A percentile compares a stretch with the other conserved stretches of the same genome.
phyloP scores from a whole-genome alignment of 495 filamentous ascomycete species.

The Diplogelasinospora grovesii region DNA sequence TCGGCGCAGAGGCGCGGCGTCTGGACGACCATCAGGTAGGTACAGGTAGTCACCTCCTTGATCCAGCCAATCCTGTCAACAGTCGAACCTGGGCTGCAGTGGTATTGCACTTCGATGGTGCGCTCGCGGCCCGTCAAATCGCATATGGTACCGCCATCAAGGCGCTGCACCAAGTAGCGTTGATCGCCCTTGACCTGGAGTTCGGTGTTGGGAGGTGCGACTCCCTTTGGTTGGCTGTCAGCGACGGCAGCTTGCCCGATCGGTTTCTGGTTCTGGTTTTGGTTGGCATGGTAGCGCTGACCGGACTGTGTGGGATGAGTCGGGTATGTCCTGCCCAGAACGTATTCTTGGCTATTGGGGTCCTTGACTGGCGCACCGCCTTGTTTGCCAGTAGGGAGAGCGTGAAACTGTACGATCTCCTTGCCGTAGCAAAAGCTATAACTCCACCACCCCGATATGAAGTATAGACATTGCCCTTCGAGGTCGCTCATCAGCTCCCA shows the following conservation, averaged over 20 bases:
- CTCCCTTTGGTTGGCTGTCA: slow-evolving; percentile 20
- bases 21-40: slow-evolving; percentile 91
- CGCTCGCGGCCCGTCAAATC: slow-evolving; percentile 83
- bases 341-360: slow-evolving; percentile 66
- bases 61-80: slow-evolving; percentile 86
- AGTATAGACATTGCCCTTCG: slow-evolving; percentile 85
- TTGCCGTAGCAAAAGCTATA: slow-evolving; percentile 92
- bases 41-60: slow-evolving; percentile 90
- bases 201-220: slow-evolving; percentile 49
- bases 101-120: slow-evolving; percentile 84
- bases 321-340: slow-evolving; percentile 56
- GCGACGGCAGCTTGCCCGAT: not conserved
- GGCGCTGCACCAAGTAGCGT: slow-evolving; percentile 82
- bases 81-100: slow-evolving; percentile 73
- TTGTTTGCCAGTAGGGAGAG: slow-evolving; percentile 54
- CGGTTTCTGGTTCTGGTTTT: slow-evolving; percentile 9
- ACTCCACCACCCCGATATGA: slow-evolving; percentile 90
- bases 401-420: slow-evolving; percentile 88
- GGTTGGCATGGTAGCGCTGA: slow-evolving; percentile 22
- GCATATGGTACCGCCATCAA: slow-evolving; percentile 81
- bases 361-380: slow-evolving; percentile 69
- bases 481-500: slow-evolving; percentile 87
- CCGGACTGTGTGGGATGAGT: too few relatives aligned
- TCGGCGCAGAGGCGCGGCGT: slow-evolving; percentile 91
- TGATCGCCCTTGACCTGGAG: slow-evolving; percentile 76